Evolutionary conservation across 805 yeast species (phyloP).

Genomic region (Candida hungchunana): DNA sequence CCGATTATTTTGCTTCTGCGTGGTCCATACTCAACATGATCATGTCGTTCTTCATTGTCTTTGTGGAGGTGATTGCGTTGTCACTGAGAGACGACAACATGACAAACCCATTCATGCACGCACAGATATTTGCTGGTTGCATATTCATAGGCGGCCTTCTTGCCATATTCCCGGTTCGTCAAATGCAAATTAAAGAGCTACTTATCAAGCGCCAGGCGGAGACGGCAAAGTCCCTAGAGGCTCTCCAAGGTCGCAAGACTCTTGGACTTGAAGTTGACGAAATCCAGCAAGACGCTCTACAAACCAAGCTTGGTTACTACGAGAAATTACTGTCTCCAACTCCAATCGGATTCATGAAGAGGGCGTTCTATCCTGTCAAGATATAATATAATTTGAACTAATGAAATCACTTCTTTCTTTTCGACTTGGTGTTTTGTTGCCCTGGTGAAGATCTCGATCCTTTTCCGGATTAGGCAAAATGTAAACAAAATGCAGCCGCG

Average conservation of each 20-base stretch:
- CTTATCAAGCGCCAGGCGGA: constrained; percentile 7
- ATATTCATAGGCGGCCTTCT: constrained; percentile 40
- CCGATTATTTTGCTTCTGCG: constrained; percentile 35
- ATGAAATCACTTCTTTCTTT: neutral
- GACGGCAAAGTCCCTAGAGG: constrained; percentile 1
- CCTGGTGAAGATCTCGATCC: no score
- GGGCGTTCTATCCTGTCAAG: constrained; percentile 16
- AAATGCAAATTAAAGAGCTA: constrained; percentile 40
- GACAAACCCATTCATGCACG: constrained; percentile 44
- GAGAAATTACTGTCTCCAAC: constrained; percentile 6
- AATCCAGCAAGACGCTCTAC: constrained; percentile 1
- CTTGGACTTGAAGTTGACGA: constrained; percentile 3
- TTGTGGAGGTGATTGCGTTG: constrained; percentile 55
- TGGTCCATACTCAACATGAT: constrained; percentile 35
- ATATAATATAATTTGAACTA: no score
- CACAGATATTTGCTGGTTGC: constrained; percentile 57
- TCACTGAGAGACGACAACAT: constrained; percentile 32
- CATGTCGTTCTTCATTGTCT: constrained; percentile 34
- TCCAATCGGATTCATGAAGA: constrained; percentile 9
- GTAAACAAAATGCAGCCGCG: constrained; percentile 10
- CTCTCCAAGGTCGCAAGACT: constrained; percentile 1
- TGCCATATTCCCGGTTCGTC: constrained; percentile 31
- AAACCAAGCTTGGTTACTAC: constrained; percentile 2
- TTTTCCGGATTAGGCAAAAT: constrained; percentile 13
- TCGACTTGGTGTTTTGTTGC: no score